These are phyloP conservation scores for Chlorella sorokiniana DNA, from an alignment of 139 green algal species.

Conservation along the genomic window DNA sequence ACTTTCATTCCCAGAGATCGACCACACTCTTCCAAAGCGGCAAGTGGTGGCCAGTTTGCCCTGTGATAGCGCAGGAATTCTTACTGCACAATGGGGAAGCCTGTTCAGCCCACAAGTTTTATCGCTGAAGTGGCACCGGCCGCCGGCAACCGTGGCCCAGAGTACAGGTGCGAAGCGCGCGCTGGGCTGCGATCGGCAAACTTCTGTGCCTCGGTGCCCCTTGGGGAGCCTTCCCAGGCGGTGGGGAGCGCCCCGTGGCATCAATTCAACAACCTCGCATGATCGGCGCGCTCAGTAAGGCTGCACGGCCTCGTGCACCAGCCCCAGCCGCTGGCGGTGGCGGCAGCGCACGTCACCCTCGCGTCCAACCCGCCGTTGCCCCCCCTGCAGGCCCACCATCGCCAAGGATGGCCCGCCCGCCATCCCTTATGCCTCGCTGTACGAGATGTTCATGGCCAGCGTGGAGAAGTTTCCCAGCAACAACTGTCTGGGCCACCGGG, in stretches of 20 bases:
- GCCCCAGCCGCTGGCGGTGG: neutral
- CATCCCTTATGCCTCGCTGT: slow-evolving; percentile 38
- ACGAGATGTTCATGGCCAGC: slow-evolving; percentile 72
- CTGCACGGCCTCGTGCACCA: neutral
- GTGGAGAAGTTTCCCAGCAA: slow-evolving; percentile 59
- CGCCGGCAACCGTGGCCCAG: slow-evolving; percentile 25
- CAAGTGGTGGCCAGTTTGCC: neutral
- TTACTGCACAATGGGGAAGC: too few relatives aligned
- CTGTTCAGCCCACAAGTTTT: neutral
- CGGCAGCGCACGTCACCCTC: neutral
- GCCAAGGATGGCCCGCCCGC: slow-evolving; percentile 69
- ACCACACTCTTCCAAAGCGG: too few relatives aligned
- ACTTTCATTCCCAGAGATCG: too few relatives aligned
- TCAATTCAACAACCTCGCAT: too few relatives aligned
- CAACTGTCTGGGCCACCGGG: slow-evolving; percentile 62
- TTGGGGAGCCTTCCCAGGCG: too few relatives aligned
- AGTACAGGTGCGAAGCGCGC: slow-evolving; percentile 29
- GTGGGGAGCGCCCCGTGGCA: too few relatives aligned
- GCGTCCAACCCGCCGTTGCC: neutral
- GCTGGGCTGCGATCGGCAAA: too few relatives aligned
- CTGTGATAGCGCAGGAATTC: neutral
- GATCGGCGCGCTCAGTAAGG: neutral
- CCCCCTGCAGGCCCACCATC: slow-evolving; percentile 26
- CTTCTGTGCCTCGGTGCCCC: too few relatives aligned
- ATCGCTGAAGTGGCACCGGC: slow-evolving; percentile 31